Base-by-base conservation (phyloP, 2,329 filamentous ascomycete genomes). In the Colletotrichum lindemuthianum region DNA sequence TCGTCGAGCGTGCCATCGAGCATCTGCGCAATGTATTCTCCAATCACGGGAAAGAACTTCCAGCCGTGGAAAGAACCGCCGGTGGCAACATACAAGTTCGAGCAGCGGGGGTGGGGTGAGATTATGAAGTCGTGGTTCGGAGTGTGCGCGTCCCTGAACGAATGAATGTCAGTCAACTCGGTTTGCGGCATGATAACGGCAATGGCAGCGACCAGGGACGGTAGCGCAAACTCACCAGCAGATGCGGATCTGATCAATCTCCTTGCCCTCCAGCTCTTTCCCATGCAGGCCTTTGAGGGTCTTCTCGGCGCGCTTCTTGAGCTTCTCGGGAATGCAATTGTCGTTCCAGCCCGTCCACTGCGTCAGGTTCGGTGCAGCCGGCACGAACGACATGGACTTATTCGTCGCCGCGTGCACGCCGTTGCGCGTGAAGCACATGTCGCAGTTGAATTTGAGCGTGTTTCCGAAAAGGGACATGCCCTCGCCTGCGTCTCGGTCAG, bases 11-110 rank as follows among this genome's bases (percentile, higher is more conserved):
- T 73, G 59, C 77, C 79, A 55, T 80, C 72, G 70, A 83, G 72
- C 76, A 83, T 79, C 68, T 85, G 79, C 36, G 79, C 76, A 60
- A 87, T 78, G 72, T 90, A 90, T 63, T 84, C 82, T 4, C 88
- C 87, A 67, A 88, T 84, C 32, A 84, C 84, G 1, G 87, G 87
- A 33, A 90, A 76, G 70, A 90, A 89, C 72, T 90, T 90, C 82
- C 84, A 89, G 36, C 84, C 83, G 71, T 90, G 88, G 67, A 89
- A 88, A 11, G 86, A 89, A 1, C 88, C 88, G 11, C 85, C 87
- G 0, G 84, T 85, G 0, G 87, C 88, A 32, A 91, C 72, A 72
- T 84, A 89, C 12, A 90, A 73, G 63, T 85, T 86, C 43, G 71
- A 69, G 63, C 67, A 86, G 69, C 79, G 74, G 6, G 79, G 73